Evolutionary conservation across 2,329 filamentous ascomycete species (phyloP), one percentile per base, ranked within the genome.

Genomic region (Cladosporium cucumerinum): DNA sequence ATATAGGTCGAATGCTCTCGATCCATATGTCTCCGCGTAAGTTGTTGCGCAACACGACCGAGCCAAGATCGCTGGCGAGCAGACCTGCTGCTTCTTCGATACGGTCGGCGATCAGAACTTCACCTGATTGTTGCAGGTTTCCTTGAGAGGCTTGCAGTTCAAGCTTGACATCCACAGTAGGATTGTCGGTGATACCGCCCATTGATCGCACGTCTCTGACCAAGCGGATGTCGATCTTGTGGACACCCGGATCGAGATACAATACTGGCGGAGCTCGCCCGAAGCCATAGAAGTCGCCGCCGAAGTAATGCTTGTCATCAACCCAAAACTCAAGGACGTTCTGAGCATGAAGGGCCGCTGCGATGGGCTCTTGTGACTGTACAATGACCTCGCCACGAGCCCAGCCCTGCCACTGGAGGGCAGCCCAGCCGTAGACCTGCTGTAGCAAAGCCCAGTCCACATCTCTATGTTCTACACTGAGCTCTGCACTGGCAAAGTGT

Each of bases 391-490:
- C 73, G 39, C 85, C 85, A 57, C 84, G 78, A 28, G 80, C 78
- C 85, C 85, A 87, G 10, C 81, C 82, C 71, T 87, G 85, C 72
- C 83, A 87, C 69, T 87, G 85, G 14, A 84, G 74, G 21, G 82
- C 83, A 57, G 84, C 78, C 85, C 85, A 87, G 54, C 85, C 85
- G 71, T 87, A 87, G 14, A 86, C 75, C 14, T 78, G 74, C 67
- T 82, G 82, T 49, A 86, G 73, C 57, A 81, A 82, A 18, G 75
- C 69, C 84, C 84, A 86, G 66, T 86, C 79, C n/a, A 85, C 75
- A 8, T 82, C 73, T 10, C 79, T 76, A 69, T 85, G 86, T 26
- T 71, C 71, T 28, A 87, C 71, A 58, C 72, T 76, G 48, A 86
- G 67, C 0, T 76, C 75, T 18, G 66, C 71, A 26, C 21, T 58